A percentile compares a stretch with the other conserved stretches of the same genome.
These are phyloP conservation scores for Flueggea neowawraea DNA, from an alignment of 441 rosid species.

Conservation along the genomic window DNA sequence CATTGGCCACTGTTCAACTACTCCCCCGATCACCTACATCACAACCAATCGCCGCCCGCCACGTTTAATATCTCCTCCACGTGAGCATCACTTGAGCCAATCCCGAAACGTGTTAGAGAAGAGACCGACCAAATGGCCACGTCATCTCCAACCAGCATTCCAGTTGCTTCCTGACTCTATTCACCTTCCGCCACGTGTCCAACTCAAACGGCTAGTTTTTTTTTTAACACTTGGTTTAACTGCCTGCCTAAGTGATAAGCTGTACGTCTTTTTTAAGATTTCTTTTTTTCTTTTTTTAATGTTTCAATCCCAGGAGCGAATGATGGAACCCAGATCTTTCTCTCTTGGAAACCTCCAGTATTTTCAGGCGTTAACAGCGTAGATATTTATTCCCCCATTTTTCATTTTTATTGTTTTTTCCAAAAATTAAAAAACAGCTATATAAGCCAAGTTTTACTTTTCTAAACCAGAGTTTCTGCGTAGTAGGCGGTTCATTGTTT, in stretches of 20 bases:
- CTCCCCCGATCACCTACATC: conserved; percentile 1
- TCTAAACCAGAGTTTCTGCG: too few relatives aligned
- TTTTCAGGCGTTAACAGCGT: conserved; percentile 19
- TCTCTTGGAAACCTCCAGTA: conserved; percentile 29
- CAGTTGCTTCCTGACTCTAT: conserved; percentile 20
- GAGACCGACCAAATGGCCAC: conserved; percentile 29
- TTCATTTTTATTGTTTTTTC: conserved; percentile 1
- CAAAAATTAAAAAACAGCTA: background rate
- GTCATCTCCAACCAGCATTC: conserved; percentile 21
- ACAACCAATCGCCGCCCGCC: background rate
- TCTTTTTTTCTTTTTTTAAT: too few relatives aligned
- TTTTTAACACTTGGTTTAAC: too few relatives aligned
- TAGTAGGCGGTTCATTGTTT: too few relatives aligned
- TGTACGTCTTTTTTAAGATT: too few relatives aligned
- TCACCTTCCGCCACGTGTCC: conserved; percentile 32
- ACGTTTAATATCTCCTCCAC: background rate
- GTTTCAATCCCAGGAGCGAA: too few relatives aligned
- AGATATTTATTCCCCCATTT: background rate
- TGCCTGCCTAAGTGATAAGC: conserved; percentile 41
- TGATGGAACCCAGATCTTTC: too few relatives aligned
- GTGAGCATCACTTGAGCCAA: background rate
- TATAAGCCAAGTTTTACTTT: background rate
- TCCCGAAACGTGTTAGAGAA: too few relatives aligned
- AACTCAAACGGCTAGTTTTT: conserved; percentile 54
- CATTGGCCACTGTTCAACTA: too few relatives aligned